A percentile compares a stretch with the other conserved stretches of the same genome.
These are phyloP conservation scores for Pharus latifolius DNA, from an alignment of 176 grass and related monocot genomes.

Conservation along the genomic window DNA sequence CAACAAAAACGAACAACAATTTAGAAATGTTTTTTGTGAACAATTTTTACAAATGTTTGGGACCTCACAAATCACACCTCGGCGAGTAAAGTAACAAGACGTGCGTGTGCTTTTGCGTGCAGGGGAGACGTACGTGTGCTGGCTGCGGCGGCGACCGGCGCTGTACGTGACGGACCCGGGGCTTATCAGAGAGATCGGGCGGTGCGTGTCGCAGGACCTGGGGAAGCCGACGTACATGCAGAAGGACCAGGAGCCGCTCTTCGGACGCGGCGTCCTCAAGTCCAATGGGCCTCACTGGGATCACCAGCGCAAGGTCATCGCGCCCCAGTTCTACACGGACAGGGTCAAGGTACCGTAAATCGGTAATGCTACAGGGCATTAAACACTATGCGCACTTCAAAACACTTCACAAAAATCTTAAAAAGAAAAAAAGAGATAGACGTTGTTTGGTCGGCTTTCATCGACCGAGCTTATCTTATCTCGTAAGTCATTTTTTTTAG, in stretches of 20 bases:
- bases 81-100: no score
- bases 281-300: constrained; percentile 61
- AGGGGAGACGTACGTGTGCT: constrained; percentile 77
- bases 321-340: constrained; percentile 76
- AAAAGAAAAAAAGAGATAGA: no score
- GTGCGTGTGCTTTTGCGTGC: background rate
- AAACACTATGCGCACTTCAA: no score
- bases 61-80: no score
- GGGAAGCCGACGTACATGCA: constrained; percentile 80
- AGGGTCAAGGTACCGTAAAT: constrained; percentile 65
- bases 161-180: constrained; percentile 79
- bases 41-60: no score
- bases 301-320: constrained; percentile 68
- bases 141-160: constrained; percentile 54
- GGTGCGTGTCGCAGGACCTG: constrained; percentile 65
- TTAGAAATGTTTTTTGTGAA: no score
- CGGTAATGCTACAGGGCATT: no score
- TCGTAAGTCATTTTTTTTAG: no score
- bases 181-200: constrained; percentile 68
- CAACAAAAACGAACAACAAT: no score
- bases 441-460: no score
- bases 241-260: constrained; percentile 76
- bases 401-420: no score
- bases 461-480: no score
- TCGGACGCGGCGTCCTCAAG: constrained; percentile 74